Percentiles rank a stretch among this genome's conserved stretches.
These are phyloP conservation scores for Pelagomonas calceolata DNA, from an alignment of 108 stramenopile genomes.

Conservation along the genomic window DNA sequence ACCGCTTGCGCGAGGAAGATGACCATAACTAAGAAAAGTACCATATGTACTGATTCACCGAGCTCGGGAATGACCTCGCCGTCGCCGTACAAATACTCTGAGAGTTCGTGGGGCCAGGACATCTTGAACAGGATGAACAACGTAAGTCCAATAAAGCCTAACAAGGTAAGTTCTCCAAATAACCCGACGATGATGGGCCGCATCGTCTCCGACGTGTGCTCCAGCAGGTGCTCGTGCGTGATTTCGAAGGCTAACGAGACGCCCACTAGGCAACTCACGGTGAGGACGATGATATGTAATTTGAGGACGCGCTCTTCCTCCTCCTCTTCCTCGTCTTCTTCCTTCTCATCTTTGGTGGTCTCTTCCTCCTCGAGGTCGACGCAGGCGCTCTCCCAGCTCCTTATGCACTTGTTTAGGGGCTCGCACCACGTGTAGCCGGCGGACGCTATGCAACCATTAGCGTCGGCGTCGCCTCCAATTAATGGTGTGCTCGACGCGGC, in stretches of 20 bases:
- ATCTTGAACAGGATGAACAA: slow-evolving; percentile 22
- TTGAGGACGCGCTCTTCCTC: background rate
- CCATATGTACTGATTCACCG: slow-evolving; percentile 42
- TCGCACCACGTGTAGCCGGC: no score
- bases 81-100: slow-evolving; percentile 28
- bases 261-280: no score
- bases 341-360: no score
- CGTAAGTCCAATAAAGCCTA: slow-evolving; percentile 38
- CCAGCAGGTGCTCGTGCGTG: slow-evolving; percentile 29
- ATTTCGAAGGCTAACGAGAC: slow-evolving; percentile 37
- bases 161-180: slow-evolving; percentile 47
- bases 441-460: no score
- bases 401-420: no score
- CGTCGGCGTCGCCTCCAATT: no score
- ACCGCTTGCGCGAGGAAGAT: slow-evolving; percentile 35
- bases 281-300: background rate
- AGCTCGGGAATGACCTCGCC: slow-evolving; percentile 27
- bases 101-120: slow-evolving; percentile 9
- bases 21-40: slow-evolving; percentile 43
- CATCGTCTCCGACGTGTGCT: slow-evolving; percentile 21
- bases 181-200: slow-evolving; percentile 32
- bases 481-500: no score
- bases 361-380: no score
- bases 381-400: no score
- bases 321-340: background rate